Base-by-base conservation (phyloP, 352 stramenopile species). In the Globisporangium recalcitrans region DNA sequence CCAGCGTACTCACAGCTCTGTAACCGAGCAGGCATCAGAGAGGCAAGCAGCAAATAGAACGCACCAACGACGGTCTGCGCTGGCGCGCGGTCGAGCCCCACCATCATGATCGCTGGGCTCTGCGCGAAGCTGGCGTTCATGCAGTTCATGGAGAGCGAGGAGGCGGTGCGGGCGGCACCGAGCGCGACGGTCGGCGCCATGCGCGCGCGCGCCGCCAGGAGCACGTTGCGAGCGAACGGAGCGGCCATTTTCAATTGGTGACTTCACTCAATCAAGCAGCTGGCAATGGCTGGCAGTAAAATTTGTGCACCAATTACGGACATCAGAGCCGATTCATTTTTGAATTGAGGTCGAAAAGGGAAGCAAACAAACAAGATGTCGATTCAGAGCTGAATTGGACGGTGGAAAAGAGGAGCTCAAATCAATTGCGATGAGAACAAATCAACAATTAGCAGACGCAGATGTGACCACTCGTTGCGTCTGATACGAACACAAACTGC, bases 91-190 rank as follows among this genome's bases (percentile, higher is more conserved):
- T 65, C 32, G 21, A 65, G 42, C 52, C 48, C 62, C 62, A 63
- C 54, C 46, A 62, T 58, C 24, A 67, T 31, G 36, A 67, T 58
- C 38, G 62, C 62, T 1, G 62, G 62, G 54, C 60, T 60, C 62
- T 57, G 53, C 19, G 47, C 21, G 10, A 48, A 36, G 11, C 16
- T 40, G 21, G 13, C 21, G 62, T 32, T 2, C 38, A 40, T 16
- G 6, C 8, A 21, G 24, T 22, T 52, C 10, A 36, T 10, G 31
- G 53, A 57, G 38, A 63, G 19, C 46, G 55, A 59, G 16, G 62
- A 67, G 11, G 27, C 49, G 16, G 62, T 21, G 48, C 62, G 62
- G 19, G n/a, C 55, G 27, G 27, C 27, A 31, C 27, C 27, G 27
- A 31, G 27, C 3, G 49, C 58, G 24, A 38, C 52, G 38, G 26